Evolutionary conservation across 148 eudicot species (phyloP).

Genomic region (Arbutus unedo): DNA sequence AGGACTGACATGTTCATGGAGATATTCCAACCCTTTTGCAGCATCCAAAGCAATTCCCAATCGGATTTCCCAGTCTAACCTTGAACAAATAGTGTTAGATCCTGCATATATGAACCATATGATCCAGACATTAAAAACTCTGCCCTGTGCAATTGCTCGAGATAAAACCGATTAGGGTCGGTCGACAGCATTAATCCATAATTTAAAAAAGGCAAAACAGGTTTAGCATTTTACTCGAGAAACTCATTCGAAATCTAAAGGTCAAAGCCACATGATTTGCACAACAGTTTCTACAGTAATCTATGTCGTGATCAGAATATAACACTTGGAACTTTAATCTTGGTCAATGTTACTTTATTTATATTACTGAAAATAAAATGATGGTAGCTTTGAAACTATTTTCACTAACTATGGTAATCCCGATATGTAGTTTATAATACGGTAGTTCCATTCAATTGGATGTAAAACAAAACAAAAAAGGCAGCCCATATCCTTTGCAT

Average conservation of each 20-base stretch:
- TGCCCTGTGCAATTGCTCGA: no score
- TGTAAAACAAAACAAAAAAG: no score
- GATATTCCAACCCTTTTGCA: constrained; percentile 94
- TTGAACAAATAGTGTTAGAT: constrained; percentile 44
- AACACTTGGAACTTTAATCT: no score
- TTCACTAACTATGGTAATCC: no score
- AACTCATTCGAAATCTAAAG: not conserved
- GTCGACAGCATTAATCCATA: not conserved
- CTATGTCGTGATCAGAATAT: not conserved
- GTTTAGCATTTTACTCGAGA: no score
- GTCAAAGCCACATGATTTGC: not conserved
- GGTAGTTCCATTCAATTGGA: no score
- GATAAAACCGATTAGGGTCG: not conserved
- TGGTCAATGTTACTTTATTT: no score
- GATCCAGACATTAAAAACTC: not conserved
- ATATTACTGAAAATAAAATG: no score
- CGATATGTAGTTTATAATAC: no score
- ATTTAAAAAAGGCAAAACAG: not conserved
- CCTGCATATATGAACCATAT: constrained; percentile 32
- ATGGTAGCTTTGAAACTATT: no score
- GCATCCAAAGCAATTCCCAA: constrained; percentile 85
- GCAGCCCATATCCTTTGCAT: no score
- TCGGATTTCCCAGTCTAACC: constrained; percentile 78
- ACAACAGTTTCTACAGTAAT: not conserved
- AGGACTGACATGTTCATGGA: constrained; percentile 87